Base-by-base conservation (phyloP, 495 filamentous ascomycete species). In the Aspergillus haitiensis region DNA sequence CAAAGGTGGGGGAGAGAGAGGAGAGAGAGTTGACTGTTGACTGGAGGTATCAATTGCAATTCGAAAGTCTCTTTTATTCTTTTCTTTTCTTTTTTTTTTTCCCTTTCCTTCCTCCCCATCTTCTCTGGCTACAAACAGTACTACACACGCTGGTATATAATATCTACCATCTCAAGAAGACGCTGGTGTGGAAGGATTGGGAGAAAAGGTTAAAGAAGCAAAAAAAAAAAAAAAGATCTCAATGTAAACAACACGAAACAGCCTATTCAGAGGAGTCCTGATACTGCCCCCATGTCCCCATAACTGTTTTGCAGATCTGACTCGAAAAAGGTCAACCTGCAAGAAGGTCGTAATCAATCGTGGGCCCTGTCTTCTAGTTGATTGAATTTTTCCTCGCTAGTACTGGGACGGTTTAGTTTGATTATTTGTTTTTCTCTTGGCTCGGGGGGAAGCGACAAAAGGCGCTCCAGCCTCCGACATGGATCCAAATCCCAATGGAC, bases 301-400 rank as follows among this genome's bases (percentile, higher is more conserved):
- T 50, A 40, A 40, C 5, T 40, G 8, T 46, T 16, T 18, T 47
- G 44, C 44, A 47, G 44, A 47, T 47, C 44, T 9, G n/a, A 47
- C 44, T 47, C 15, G 44, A 47, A 47, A 47, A 47, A 47, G 44
- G 15, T 21, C 10, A 21, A 21, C 16, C n/a, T 21, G 18, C 15
- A 10, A 12, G 15, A 31, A 48, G 13, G 35, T 42, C 52, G 52
- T 55, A 53, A 49, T 59, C 46, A 61, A 52, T 47, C 54, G 59
- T 61, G 59, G 59, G 46, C 31, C 59, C 21, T 27, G 3, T 52
- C 36, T 33, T 34, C 36, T 13, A 11, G 10, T 34, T 31, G 34
- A 15, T 51, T 52, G 39, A 50, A n/a, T 36, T 39, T 40, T 46
- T 45, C 48, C 33, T 27, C 21, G 21, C 21, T 27, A 27, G 21